These are phyloP conservation scores for Geotrichum restrictum DNA, from an alignment of 1,139 yeast genomes.

Conservation along the genomic window DNA sequence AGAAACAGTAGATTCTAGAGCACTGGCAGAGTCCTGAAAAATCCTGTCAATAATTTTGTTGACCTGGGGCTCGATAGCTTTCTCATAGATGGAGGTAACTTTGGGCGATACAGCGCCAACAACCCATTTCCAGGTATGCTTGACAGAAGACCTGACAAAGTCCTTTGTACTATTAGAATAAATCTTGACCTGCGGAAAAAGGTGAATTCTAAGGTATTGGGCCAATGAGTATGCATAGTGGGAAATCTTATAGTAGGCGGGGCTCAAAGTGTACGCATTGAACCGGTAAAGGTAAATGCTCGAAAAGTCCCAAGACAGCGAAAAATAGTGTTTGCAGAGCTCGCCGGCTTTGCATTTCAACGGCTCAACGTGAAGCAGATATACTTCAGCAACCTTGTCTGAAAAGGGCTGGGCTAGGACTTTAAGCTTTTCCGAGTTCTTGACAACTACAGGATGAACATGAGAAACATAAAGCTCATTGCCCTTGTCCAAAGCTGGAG, in stretches of 20 bases:
- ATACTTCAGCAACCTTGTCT: conserved; percentile 19
- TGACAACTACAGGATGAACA: conserved; percentile 26
- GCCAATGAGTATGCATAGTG: conserved; percentile 7
- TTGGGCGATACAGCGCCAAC: conserved; percentile 9
- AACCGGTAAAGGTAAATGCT: conserved; percentile 19
- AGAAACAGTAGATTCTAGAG: neutral
- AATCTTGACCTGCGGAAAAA: conserved; percentile 7
- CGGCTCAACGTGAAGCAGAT: conserved; percentile 23
- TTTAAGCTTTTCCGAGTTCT: conserved; percentile 14
- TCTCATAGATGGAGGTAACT: conserved; percentile 8
- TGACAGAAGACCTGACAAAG: neutral
- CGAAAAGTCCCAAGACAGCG: conserved; percentile 20
- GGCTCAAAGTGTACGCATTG: conserved; percentile 18
- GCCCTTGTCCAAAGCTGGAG: conserved; percentile 4
- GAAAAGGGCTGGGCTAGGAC: conserved; percentile 23
- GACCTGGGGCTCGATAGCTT: conserved; percentile 33
- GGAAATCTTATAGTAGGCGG: conserved; percentile 19
- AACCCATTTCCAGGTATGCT: conserved; percentile 4
- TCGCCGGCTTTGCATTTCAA: conserved; percentile 16
- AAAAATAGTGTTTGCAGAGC: conserved; percentile 19
- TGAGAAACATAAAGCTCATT: conserved; percentile 22
- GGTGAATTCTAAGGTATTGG: neutral
- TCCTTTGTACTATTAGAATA: conserved; percentile 1
- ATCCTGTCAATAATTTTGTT: conserved; percentile 30
- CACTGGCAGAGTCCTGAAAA: conserved; percentile 15